Base-by-base conservation (phyloP, 305 asterid species). In the Rubia balearica region DNA sequence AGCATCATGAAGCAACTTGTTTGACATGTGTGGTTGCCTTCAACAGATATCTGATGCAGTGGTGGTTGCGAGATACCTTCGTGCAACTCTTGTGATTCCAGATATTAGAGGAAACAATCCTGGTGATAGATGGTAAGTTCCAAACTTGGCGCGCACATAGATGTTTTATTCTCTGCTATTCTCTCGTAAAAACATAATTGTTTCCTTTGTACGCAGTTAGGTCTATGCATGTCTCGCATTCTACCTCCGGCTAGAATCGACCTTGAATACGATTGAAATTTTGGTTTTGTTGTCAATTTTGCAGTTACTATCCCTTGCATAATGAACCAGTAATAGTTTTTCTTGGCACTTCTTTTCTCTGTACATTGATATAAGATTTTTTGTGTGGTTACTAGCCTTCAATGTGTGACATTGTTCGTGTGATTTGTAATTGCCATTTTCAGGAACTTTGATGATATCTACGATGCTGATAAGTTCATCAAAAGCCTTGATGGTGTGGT, bases 41-140 rank as follows among this genome's bases (percentile, higher is more conserved):
- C 43, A 71, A 70, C 88, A 94, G 99, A 84, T 94, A 76, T 76
- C 99, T 63, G 99, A 91, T 80, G 99, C 99, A 30, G 97, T 88
- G 61, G 94, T 89, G 64, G 98, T 94, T 48, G 98, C 98, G 27
- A 87, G 90, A 82, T 86, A 85, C 77, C 89, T 94, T 67, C 85
- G 86, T 11, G 99, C 98, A 75, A 87, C 93, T 72, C 95, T 91
- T 78, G 89, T 94, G n/a, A 78, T 91, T 77, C 99, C 99, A 61
- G 99, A 91, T 78, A 87, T 94, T 45, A 83, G 97, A 81, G 96
- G 97, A 82, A 88, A 82, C 79, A 69, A 82, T 71, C 89, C 96
- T 70, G 91, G 91, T 51, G 95, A 91, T 75, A 88, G 81, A 78
- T 91, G 96, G 97, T 88, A 41, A 40, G 82, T 68, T 65, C 65